These are phyloP conservation scores for Claviceps arundinis DNA, from an alignment of 2,329 filamentous ascomycete genomes.

Conservation along the genomic window DNA sequence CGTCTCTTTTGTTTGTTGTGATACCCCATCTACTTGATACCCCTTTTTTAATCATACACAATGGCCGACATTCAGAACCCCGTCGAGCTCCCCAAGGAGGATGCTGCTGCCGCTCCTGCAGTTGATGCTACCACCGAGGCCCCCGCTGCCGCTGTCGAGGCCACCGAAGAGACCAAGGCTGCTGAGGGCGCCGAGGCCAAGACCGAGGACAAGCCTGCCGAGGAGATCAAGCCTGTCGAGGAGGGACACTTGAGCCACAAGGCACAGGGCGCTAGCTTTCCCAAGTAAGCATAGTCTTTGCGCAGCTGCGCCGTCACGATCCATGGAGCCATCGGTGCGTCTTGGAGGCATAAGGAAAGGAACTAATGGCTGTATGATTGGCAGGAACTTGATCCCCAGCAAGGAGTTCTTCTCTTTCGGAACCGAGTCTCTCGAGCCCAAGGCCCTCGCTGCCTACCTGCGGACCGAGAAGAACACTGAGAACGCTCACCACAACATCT, in stretches of 20 bases:
- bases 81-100: conserved; percentile 34
- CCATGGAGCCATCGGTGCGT: neutral
- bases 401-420: conserved; percentile 92
- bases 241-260: conserved; percentile 86
- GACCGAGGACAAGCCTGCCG: conserved; percentile 28
- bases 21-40: conserved; percentile 34
- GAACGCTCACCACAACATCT: conserved; percentile 62
- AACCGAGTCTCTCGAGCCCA: conserved; percentile 56
- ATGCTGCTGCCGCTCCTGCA: conserved; percentile 27
- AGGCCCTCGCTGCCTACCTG: conserved; percentile 64
- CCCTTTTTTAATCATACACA: conserved; percentile 27
- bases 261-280: conserved; percentile 62
- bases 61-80: conserved; percentile 68
- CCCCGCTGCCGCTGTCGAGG: conserved; percentile 20
- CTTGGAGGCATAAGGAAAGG: no score
- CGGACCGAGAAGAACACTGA: conserved; percentile 75
- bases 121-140: conserved; percentile 17
- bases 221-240: conserved; percentile 55
- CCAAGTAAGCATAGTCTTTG: conserved; percentile 55
- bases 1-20: conserved; percentile 33
- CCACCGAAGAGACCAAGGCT: conserved; percentile 23
- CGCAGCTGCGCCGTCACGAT: neutral
- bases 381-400: conserved; percentile 67
- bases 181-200: conserved; percentile 25
- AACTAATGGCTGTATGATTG: conserved; percentile 23